Evolutionary conservation across 2,329 filamentous ascomycete species (phyloP).

Genomic region (Colletotrichum eremochloae): DNA sequence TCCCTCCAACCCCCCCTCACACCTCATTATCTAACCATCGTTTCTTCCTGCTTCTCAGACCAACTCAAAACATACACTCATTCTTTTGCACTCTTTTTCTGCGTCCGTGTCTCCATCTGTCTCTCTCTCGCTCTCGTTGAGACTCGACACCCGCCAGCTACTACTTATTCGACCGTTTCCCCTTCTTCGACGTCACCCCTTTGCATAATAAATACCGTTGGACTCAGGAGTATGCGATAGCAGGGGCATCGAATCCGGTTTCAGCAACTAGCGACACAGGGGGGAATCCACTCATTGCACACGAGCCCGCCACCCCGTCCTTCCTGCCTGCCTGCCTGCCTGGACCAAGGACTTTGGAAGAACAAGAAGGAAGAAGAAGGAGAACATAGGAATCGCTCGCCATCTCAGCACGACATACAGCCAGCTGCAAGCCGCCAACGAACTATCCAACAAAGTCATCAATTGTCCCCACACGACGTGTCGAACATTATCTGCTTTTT

Average conservation of each 20-base stretch:
- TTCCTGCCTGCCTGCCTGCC: not conserved
- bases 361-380: not conserved
- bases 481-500: not conserved
- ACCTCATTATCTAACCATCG: not conserved
- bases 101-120: not conserved
- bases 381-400: conserved; percentile 1
- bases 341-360: conserved; percentile 13
- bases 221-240: conserved; percentile 26
- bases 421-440: not conserved
- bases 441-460: too few species aligned
- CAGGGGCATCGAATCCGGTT: conserved; percentile 35
- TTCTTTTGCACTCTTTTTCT: conserved; percentile 11
- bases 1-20: conserved; percentile 25
- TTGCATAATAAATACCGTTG: conserved; percentile 32
- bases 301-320: conserved; percentile 6
- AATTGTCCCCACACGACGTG: conserved; percentile 6
- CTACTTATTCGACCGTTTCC: not conserved
- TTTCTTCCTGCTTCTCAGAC: conserved; percentile 18
- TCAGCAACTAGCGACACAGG: conserved; percentile 36
- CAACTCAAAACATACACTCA: conserved; percentile 21
- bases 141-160: conserved; percentile 9
- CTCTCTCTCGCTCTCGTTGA: not conserved
- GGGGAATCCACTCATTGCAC: conserved; percentile 37
- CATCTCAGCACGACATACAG: conserved; percentile 5
- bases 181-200: conserved; percentile 28